phyloP scores from a whole-genome alignment of 768 basidiomycete genomes.

The Boletus sp. region DNA sequence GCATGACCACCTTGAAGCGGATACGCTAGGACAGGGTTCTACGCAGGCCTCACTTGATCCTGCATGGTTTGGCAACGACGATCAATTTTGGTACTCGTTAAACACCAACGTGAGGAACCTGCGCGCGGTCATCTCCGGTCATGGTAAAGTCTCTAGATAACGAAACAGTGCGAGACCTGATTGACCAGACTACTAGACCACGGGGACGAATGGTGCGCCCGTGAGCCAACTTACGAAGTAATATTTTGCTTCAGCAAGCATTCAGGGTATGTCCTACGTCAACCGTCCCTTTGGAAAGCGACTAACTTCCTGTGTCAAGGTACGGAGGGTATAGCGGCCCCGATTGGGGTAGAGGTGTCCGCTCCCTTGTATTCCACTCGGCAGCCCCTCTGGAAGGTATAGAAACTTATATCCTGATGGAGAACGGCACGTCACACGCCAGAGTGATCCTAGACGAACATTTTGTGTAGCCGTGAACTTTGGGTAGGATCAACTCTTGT shows the following conservation, averaged over 20 bases:
- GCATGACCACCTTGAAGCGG: slow-evolving; percentile 37
- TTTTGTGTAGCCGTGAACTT: slow-evolving; percentile 25
- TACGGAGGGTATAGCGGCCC: slow-evolving; percentile 56
- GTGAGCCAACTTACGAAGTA: slow-evolving; percentile 56
- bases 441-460: slow-evolving; percentile 46
- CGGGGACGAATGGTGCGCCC: slow-evolving; percentile 76
- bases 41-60: slow-evolving; percentile 51
- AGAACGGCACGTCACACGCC: slow-evolving; percentile 56
- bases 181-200: slow-evolving; percentile 46
- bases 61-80: slow-evolving; percentile 44
- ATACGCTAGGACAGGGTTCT: slow-evolving; percentile 51
- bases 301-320: slow-evolving; percentile 31
- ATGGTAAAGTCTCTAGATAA: slow-evolving; percentile 42
- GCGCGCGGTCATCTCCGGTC: slow-evolving; percentile 66
- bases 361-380: slow-evolving; percentile 58
- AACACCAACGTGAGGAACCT: slow-evolving; percentile 60
- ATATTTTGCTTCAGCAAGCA: slow-evolving; percentile 78
- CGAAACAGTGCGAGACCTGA: neutral
- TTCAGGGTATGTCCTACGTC: slow-evolving; percentile 48
- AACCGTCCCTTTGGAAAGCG: neutral
- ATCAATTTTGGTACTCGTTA: slow-evolving; percentile 60
- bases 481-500: neutral
- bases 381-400: slow-evolving; percentile 42
- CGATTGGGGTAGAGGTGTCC: slow-evolving; percentile 63
- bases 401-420: slow-evolving; percentile 63